Base-by-base conservation (phyloP, 2,329 filamentous ascomycete genomes). In the Capronia epimyces region DNA sequence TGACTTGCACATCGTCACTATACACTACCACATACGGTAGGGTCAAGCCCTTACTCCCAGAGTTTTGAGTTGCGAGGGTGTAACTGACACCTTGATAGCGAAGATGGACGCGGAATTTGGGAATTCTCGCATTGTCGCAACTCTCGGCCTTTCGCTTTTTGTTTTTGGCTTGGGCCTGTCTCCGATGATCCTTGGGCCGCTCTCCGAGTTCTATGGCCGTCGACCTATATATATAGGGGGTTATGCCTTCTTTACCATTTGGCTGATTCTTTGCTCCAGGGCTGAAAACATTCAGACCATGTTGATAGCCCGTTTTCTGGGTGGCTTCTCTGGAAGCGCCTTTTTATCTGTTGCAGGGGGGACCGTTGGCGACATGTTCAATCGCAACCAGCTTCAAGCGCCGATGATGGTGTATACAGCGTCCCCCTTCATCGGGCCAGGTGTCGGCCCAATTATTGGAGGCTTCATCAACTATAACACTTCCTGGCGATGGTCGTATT, bases 1-100 rank as follows among this genome's bases (percentile, higher is more conserved):
- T 95, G 85, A 95, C 89, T 7, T 89, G 84, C 65, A 81, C 87
- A 1, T 90, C 86, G 42, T 93, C 89, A n/a, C 82, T 95, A 61
- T 95, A 96, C 68, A 91, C 89, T 0, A 81, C 81, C 10, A 93
- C 87, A 0, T 96, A 95, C 66, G 55, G 55, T 55, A 20, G 46
- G 49, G 42, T 5, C 24, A 39, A 13, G 13, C 8, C 40, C 18
- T 21, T 21, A 15, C 44, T 25, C 8, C 29, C 29, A n/a, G 6
- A 32, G 12, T 32, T 32, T n/a, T n/a, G 7, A n/a, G 7, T 9
- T n/a, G n/a, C n/a, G 7, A 32, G 3, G 7, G 29, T n/a, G 13
- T 8, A 18, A 10, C 50, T 54, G 36, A 49, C 29, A 16, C 32
- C n/a, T 8, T 18, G 22, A 43, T 34, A 57, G 65, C 63, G 15